phyloP scores from a whole-genome alignment of 768 basidiomycete genomes.

The Kwoniella botswanensis region DNA sequence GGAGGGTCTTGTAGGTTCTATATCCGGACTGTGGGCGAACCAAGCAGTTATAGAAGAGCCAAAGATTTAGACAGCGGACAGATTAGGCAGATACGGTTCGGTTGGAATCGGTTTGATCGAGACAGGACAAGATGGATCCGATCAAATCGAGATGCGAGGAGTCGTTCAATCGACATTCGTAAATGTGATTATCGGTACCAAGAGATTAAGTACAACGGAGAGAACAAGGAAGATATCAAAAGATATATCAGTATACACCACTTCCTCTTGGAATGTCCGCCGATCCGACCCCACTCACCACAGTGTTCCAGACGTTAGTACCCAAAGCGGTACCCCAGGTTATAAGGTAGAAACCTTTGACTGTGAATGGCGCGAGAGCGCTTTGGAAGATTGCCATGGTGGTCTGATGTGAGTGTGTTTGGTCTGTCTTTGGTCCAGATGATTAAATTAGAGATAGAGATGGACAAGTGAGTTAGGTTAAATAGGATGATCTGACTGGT shows the following conservation, averaged over 20 bases:
- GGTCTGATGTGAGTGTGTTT: conserved; percentile 4
- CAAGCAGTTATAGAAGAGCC: no score
- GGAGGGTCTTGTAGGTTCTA: conserved; percentile 46
- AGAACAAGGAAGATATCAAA: no score
- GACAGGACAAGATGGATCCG: no score
- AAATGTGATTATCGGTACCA: no score
- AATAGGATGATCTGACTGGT: conserved; percentile 9
- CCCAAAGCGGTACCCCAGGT: conserved; percentile 54
- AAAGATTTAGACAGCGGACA: no score
- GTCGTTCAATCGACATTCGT: no score
- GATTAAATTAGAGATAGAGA: conserved; percentile 1
- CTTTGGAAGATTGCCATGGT: conserved; percentile 39
- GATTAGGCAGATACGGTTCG: no score
- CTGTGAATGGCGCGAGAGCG: conserved; percentile 50
- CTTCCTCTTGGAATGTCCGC: no score
- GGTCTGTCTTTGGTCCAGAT: neutral
- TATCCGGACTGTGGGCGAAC: conserved; percentile 31
- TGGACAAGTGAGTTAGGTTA: neutral
- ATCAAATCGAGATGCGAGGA: no score
- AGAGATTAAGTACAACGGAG: no score
- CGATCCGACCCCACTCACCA: conserved; percentile 51
- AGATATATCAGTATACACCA: no score
- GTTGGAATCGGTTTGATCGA: no score
- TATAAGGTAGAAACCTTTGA: conserved; percentile 54
- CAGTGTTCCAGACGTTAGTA: conserved; percentile 47